These are phyloP conservation scores for Hymenochaete sp. DNA, from an alignment of 1,284 basidiomycete species.

Conservation along the genomic window DNA sequence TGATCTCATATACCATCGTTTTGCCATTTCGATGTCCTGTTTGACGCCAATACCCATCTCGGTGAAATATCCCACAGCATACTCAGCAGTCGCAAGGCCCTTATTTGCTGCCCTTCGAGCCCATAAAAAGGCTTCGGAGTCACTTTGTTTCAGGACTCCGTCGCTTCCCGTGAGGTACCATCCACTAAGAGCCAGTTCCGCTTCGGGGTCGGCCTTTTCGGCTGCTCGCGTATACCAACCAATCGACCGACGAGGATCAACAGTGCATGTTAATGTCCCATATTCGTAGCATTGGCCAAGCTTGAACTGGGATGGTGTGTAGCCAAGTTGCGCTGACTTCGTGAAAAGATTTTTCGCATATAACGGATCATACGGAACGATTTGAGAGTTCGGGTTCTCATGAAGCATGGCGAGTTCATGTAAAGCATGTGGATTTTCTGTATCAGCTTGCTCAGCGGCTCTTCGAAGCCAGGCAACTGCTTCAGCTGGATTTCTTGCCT, in stretches of 20 bases:
- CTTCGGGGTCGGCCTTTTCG: constrained; percentile 89
- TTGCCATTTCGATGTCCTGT: constrained; percentile 92
- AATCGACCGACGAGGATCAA: constrained; percentile 89
- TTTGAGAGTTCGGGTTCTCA: constrained; percentile 61
- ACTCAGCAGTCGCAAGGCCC: constrained; percentile 89
- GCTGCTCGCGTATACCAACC: constrained; percentile 99
- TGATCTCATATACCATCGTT: constrained; percentile 98
- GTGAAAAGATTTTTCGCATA: constrained; percentile 86
- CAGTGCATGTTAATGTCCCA: constrained; percentile 80
- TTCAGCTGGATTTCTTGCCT: constrained; percentile 82
- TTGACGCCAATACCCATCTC: constrained; percentile 98
- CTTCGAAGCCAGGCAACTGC: constrained; percentile 92
- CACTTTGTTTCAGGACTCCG: constrained; percentile 93
- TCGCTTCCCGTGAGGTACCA: constrained; percentile 97
- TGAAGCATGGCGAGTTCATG: constrained; percentile 94
- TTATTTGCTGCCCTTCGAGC: constrained; percentile 89
- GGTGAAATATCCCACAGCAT: constrained; percentile 94
- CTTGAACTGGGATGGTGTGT: constrained; percentile 91
- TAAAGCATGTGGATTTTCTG: constrained; percentile 95
- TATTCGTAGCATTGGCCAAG: constrained; percentile 95
- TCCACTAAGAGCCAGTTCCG: constrained; percentile 91
- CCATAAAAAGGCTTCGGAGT: constrained; percentile 97
- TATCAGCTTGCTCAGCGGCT: constrained; percentile 95
- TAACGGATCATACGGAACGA: constrained; percentile 66
- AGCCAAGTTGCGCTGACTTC: constrained; percentile 89